A percentile compares a stretch with the other conserved stretches of the same genome.
Conservation (phyloP, 2,329 filamentous ascomycete species). For the Fusarium citri region DNA sequence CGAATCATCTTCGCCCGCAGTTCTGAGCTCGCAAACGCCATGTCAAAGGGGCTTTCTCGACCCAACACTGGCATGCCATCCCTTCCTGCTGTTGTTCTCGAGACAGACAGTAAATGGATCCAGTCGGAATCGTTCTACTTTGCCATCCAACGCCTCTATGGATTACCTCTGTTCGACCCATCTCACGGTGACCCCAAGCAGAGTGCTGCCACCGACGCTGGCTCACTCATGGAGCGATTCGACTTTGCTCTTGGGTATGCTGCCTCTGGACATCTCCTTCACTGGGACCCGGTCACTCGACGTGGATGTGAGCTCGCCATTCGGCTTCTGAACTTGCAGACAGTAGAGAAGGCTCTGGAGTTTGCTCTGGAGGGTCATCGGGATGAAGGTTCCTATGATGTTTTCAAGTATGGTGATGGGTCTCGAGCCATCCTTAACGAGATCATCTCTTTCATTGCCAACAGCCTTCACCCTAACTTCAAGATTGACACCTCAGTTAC, state of each 20-base stretch:
- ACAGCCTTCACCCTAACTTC: conserved; percentile 70
- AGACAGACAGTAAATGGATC: conserved; percentile 64
- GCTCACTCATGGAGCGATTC: conserved; percentile 58
- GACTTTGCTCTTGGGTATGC: conserved; percentile 72
- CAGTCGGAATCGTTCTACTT: conserved; percentile 67
- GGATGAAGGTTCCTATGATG: conserved; percentile 55
- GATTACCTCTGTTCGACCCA: conserved; percentile 60
- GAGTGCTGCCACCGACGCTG: conserved; percentile 52
- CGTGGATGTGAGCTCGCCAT: conserved; percentile 71
- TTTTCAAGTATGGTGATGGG: conserved; percentile 64
- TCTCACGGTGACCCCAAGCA: conserved; percentile 46
- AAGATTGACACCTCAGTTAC: conserved; percentile 62
- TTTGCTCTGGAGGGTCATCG: conserved; percentile 62
- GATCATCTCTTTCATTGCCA: conserved; percentile 69
- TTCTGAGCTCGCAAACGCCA: conserved; percentile 43
- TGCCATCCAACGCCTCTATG: conserved; percentile 69
- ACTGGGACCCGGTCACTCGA: conserved; percentile 64
- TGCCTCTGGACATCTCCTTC: conserved; percentile 69
- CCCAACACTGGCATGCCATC: conserved; percentile 42
- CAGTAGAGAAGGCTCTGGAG: conserved; percentile 69
- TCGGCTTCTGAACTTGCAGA: conserved; percentile 71
- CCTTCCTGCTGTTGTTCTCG: conserved; percentile 54
- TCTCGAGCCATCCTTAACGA: conserved; percentile 66
- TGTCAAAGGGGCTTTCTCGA: conserved; percentile 49
- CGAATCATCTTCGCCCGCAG: conserved; percentile 68